phyloP scores from a whole-genome alignment of 345 rosid genomes.

The Salix dunnii region DNA sequence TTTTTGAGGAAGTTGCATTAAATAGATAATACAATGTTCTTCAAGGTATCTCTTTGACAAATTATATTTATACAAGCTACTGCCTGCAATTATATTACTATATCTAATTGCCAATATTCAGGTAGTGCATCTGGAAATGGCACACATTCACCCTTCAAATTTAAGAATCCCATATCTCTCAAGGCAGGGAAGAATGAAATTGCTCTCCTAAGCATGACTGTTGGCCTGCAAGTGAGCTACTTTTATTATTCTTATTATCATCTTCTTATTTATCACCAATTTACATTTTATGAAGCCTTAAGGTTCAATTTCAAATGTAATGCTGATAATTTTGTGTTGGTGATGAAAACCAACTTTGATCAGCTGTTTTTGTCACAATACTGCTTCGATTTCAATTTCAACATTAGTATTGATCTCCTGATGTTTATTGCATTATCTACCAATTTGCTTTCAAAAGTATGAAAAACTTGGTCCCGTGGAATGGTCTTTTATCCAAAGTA shows the following conservation, averaged over 20 bases:
- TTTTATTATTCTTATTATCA: not conserved
- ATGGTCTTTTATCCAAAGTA: not conserved
- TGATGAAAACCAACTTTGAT: not conserved
- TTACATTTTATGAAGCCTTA: conserved; percentile 1
- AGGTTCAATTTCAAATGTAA: not conserved
- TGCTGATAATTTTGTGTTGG: not conserved
- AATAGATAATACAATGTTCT: not conserved
- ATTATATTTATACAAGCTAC: not conserved
- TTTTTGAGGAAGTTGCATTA: not conserved
- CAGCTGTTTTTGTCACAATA: not conserved
- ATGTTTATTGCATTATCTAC: not conserved
- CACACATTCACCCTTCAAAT: conserved; percentile 51
- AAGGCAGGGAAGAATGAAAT: conserved; percentile 74
- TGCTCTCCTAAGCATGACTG: conserved; percentile 77
- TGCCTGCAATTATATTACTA: not conserved
- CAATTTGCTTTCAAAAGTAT: not conserved
- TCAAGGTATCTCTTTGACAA: not conserved
- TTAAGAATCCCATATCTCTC: conserved; percentile 56
- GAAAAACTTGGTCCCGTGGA: not conserved
- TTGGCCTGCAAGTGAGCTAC: conserved; percentile 72
- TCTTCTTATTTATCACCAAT: not conserved
- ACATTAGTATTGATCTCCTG: not conserved
- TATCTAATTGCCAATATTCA: conserved; percentile 15
- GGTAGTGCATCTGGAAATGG: conserved; percentile 84
- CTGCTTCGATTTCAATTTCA: not conserved